Evolutionary conservation across 2,329 filamentous ascomycete species (phyloP).

Genomic region (Diaporthe longicolla): DNA sequence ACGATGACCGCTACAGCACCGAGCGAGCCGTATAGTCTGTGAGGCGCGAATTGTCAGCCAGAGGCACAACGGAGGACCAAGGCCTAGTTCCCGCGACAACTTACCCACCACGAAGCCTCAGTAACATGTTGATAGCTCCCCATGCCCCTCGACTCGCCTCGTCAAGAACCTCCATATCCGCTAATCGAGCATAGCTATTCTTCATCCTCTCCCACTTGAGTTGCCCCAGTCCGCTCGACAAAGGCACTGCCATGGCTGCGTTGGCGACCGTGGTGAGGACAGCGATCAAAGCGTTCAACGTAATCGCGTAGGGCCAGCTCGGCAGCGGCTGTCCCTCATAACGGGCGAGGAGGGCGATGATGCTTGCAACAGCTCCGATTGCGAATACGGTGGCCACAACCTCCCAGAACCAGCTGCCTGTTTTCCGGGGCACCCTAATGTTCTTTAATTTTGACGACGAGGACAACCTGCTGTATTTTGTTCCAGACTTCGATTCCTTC

Average conservation of each 20-base stretch:
- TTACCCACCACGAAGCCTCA: conserved; percentile 49
- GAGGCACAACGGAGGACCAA: neutral
- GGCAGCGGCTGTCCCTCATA: conserved; percentile 49
- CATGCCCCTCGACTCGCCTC: conserved; percentile 52
- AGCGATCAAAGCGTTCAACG: conserved; percentile 52
- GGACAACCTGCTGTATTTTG: neutral
- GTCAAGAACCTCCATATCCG: conserved; percentile 52
- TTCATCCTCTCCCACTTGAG: conserved; percentile 53
- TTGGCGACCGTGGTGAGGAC: conserved; percentile 50
- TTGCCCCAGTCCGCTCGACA: conserved; percentile 51
- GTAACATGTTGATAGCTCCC: conserved; percentile 50
- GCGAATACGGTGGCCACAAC: conserved; percentile 48
- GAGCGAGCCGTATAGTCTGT: conserved; percentile 49
- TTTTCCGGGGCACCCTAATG: conserved; percentile 40
- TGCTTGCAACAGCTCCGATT: conserved; percentile 47
- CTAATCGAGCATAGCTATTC: conserved; percentile 48
- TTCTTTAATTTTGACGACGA: neutral
- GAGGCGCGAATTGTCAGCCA: neutral
- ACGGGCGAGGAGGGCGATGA: conserved; percentile 50
- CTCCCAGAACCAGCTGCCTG: conserved; percentile 49
- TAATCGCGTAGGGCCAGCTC: conserved; percentile 52
- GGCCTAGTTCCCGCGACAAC: conserved; percentile 6
- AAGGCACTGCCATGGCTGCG: conserved; percentile 49
- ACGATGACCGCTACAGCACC: conserved; percentile 49
- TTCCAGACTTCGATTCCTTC: neutral